Evolutionary conservation across 2,329 filamentous ascomycete genomes (phyloP).

Genomic region (Ampelomyces quisqualis): DNA sequence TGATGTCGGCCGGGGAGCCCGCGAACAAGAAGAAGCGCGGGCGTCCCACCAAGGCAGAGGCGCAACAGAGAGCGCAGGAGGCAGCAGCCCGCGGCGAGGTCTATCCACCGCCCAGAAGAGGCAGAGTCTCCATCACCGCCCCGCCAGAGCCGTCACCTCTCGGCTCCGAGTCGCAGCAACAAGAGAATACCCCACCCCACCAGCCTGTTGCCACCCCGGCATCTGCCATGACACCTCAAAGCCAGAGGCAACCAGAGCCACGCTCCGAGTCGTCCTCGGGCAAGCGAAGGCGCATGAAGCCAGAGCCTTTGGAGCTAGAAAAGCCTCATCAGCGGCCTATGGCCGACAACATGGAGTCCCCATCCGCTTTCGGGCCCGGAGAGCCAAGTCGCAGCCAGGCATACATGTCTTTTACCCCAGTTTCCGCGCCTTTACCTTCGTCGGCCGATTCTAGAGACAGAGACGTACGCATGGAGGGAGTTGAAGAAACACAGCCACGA

Average conservation of each 20-base stretch:
- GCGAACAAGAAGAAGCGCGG: conserved; percentile 51
- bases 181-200: conserved; percentile 33
- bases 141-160: conserved; percentile 26
- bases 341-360: conserved; percentile 36
- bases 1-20: conserved; percentile 37
- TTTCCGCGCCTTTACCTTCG: conserved; percentile 40
- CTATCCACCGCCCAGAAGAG: conserved; percentile 42
- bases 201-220: conserved; percentile 19
- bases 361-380: conserved; percentile 31
- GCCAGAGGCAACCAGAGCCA: conserved; percentile 29
- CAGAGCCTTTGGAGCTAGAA: conserved; percentile 37
- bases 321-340: conserved; percentile 27
- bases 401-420: conserved; percentile 41
- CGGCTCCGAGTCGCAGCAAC: conserved; percentile 26
- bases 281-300: conserved; percentile 37
- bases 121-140: conserved; percentile 33
- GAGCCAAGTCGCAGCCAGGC: conserved; percentile 30
- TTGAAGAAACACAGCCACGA: conserved; percentile 42
- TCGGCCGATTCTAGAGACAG: conserved; percentile 35
- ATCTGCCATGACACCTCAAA: conserved; percentile 32
- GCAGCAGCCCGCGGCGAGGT: conserved; percentile 44
- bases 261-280: conserved; percentile 40
- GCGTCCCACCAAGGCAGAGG: conserved; percentile 51
- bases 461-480: conserved; percentile 42
- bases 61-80: conserved; percentile 47